Base-by-base conservation (phyloP, 805 yeast genomes). In the Kuraishia ogatae region DNA sequence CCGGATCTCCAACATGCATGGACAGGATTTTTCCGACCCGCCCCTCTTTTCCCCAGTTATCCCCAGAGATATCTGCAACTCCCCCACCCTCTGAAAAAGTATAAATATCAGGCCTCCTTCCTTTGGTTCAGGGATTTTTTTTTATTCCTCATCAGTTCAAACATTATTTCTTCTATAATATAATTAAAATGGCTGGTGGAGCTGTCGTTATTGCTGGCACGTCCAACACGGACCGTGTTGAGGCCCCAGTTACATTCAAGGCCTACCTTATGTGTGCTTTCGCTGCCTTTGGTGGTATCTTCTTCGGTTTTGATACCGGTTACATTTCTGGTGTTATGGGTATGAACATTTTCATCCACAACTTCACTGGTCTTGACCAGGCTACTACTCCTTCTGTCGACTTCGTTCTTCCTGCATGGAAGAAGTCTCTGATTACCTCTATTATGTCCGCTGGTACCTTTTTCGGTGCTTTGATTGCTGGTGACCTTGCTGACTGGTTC, bases 371-470 rank as follows among this genome's bases (percentile, higher is more conserved):
- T 24, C 62, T 62, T 28, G 7, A 7, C 11, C 35, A 11, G 35
- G 29, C 50, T 22, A 8, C 59, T 48, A 49, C 60, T 21, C 43
- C 43, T 7, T 8, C 17, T 35, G 43, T 8, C 17, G 17, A 35
- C 17, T 35, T 35, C 17, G 66, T 61, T 21, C 54, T 70, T 2
- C 59, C 57, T 1, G 48, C 74, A 2, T 70, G 66, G 63, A 61
- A 67, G 55, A 67, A 67, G 58, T 70, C 74, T 50, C 64, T 87
- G 48, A 80, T 85, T 51, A 85, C 87, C n/a, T 85, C 89, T n/a
- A 82, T 85, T 55, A 73, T 86, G 56, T 83, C 89, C 20, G 75
- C 83, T 55, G 92, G 92, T 59, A 85, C 90, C 17, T 83, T 84
- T 61, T 70, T 76, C 58, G 93, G 92, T 58, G 85, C 90, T 39